A percentile compares a stretch with the other conserved stretches of the same genome.
phyloP scores from a whole-genome alignment of 2,329 filamentous ascomycete species.

The Fusarium veterinarium region DNA sequence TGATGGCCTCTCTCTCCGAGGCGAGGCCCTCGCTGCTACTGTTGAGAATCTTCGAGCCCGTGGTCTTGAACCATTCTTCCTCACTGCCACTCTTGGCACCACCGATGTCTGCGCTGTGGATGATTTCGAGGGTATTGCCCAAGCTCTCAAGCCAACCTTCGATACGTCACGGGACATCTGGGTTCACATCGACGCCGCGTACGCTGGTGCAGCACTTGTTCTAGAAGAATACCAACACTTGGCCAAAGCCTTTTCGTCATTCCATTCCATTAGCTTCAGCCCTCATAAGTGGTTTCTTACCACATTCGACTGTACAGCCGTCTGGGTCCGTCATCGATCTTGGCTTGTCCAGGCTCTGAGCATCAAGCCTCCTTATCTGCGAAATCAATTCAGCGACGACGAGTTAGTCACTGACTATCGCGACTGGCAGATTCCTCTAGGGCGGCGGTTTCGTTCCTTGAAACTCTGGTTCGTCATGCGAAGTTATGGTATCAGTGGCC shows the following conservation, averaged over 20 bases:
- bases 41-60: slow-evolving; percentile 74
- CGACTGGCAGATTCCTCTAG: slow-evolving; percentile 96
- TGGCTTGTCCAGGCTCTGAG: slow-evolving; percentile 84
- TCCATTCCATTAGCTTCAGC: slow-evolving; percentile 94
- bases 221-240: slow-evolving; percentile 83
- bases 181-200: slow-evolving; percentile 95
- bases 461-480: slow-evolving; percentile 97
- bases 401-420: slow-evolving; percentile 94
- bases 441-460: slow-evolving; percentile 85
- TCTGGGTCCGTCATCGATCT: slow-evolving; percentile 80
- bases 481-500: slow-evolving; percentile 80
- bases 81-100: slow-evolving; percentile 86
- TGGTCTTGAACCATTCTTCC: slow-evolving; percentile 85
- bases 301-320: slow-evolving; percentile 87
- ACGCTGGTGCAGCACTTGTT: slow-evolving; percentile 86
- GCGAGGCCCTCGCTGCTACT: slow-evolving; percentile 67
- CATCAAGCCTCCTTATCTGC: slow-evolving; percentile 83
- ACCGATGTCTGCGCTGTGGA: slow-evolving; percentile 91
- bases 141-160: slow-evolving; percentile 52
- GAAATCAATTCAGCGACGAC: slow-evolving; percentile 82
- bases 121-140: slow-evolving; percentile 77
- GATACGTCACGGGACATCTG: slow-evolving; percentile 69
- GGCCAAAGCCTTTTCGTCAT: slow-evolving; percentile 68
- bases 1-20: slow-evolving; percentile 78
- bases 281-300: slow-evolving; percentile 98